Evolutionary conservation across 768 basidiomycete species (phyloP).

Genomic region (Neoboletus magnificus): DNA sequence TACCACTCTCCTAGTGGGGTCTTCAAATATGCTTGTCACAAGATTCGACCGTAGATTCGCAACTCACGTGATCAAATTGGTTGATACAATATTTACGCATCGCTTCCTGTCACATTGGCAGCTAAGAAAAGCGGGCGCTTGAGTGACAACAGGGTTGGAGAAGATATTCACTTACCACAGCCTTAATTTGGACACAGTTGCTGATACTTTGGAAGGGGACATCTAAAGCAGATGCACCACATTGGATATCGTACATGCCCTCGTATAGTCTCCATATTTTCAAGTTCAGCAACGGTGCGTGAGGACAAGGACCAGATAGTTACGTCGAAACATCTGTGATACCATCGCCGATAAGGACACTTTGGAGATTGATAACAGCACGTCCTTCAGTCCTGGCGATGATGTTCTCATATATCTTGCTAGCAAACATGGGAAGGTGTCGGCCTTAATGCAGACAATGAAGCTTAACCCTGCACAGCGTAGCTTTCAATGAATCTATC

Average conservation of each 20-base stretch:
- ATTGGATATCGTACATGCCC: conserved; percentile 48
- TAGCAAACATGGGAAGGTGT: conserved; percentile 72
- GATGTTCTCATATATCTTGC: conserved; percentile 69
- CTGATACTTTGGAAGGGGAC: conserved; percentile 46
- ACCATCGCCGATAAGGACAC: conserved; percentile 75
- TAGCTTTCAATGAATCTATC: conserved; percentile 6
- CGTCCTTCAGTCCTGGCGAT: conserved; percentile 47
- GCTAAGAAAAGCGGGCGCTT: conserved; percentile 32
- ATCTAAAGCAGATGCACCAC: conserved; percentile 48
- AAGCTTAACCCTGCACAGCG: not conserved
- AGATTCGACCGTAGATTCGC: conserved; percentile 62
- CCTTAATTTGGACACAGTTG: conserved; percentile 49
- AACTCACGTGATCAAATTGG: conserved; percentile 60
- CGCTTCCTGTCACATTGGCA: conserved; percentile 63
- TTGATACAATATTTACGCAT: conserved; percentile 62
- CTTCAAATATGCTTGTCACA: conserved; percentile 55
- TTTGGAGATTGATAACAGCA: conserved; percentile 59
- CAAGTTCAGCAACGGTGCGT: not conserved
- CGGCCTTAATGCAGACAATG: conserved; percentile 48
- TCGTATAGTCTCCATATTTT: conserved; percentile 32
- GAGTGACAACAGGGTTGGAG: not conserved
- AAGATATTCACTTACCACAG: conserved; percentile 39
- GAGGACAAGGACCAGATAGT: conserved; percentile 13
- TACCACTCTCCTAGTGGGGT: conserved; percentile 38
- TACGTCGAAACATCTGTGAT: conserved; percentile 54